Evolutionary conservation across 225 moss, liverwort and hornwort species (phyloP).

Genomic region (Pseudisothecium myosuroides): DNA sequence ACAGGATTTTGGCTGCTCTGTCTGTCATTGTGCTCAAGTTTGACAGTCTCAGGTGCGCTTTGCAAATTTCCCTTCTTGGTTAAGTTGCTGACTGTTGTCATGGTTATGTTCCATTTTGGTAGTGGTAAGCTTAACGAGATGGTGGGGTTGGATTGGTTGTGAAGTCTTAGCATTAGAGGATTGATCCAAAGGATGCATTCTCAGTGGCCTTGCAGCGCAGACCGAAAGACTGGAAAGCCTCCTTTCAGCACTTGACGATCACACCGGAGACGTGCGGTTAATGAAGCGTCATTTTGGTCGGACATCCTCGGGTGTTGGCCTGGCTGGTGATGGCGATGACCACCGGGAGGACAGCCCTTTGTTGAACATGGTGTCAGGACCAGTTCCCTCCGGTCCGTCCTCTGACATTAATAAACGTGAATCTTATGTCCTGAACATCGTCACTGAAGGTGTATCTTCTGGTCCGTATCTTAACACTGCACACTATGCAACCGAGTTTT

Average conservation of each 20-base stretch:
- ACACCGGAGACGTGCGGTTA: slow-evolving; percentile 69
- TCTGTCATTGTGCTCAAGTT: slow-evolving; percentile 92
- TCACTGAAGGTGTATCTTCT: slow-evolving; percentile 7
- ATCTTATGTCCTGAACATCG: slow-evolving; percentile 7
- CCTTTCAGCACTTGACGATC: slow-evolving; percentile 54
- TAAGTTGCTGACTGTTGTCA: neutral
- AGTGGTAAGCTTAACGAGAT: neutral
- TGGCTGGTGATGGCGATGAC: slow-evolving; percentile 1
- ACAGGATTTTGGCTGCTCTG: slow-evolving; percentile 75
- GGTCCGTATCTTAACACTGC: slow-evolving; percentile 5
- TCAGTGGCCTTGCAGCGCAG: slow-evolving; percentile 93
- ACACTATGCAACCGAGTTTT: neutral
- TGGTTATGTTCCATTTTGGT: neutral
- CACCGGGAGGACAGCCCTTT: slow-evolving; percentile 18
- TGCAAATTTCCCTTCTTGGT: neutral
- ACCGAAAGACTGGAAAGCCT: slow-evolving; percentile 92
- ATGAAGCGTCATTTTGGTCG: slow-evolving; percentile 21
- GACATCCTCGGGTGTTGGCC: slow-evolving; percentile 1
- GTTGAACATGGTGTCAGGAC: slow-evolving; percentile 8
- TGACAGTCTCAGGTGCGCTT: slow-evolving; percentile 64
- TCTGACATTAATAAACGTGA: slow-evolving; percentile 8
- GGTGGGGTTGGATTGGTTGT: neutral
- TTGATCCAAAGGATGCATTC: neutral
- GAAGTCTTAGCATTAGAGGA: neutral
- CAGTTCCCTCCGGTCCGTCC: slow-evolving; percentile 34